Evolutionary conservation across 805 yeast genomes (phyloP), one percentile per base, ranked within the genome.

Genomic region (Suhomyces kilbournensis): DNA sequence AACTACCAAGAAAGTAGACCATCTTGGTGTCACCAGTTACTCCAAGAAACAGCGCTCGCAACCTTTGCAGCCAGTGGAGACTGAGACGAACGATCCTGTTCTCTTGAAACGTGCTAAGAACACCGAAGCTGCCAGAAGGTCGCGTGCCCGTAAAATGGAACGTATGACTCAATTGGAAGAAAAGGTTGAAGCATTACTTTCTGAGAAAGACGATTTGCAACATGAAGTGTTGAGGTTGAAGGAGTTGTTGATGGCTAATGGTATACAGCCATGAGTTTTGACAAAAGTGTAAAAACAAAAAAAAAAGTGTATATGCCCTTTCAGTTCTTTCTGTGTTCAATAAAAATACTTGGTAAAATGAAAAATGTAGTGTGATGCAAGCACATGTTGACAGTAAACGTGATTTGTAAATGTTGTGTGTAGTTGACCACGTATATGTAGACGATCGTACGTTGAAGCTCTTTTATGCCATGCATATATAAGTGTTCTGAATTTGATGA

Each of bases 111-210:
- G 98, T 68, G 98, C 98, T 7, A 85, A 93, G 71, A 93, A 94
- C 80, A 93, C 93, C n/a, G 97, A 91, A 67, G 97, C 98, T 60
- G 97, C 97, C 7, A 84, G 97, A 70, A 83, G 97, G 66, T 90
- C 97, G 25, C 80, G 97, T 64, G 97, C 97, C 22, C 84, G 96
- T 69, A 90, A 92, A 71, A 84, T 88, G 85, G 88, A 88, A 68
- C 82, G 96, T 69, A 88, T 92, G 90, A 62, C 71, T 54, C 93
- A 89, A 67, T 76, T 92, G 67, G 97, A 92, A 71, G 82, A 71
- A 22, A 84, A 82, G 68, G 94, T 91, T 50, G 90, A 85, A 58
- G 79, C 69, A 30, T 75, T 92, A 57, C 59, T 86, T 46, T 65
- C 71, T 25, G 84, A 77, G 60, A 91, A 90, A 70, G 65, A 75